Evolutionary conservation across 1,284 basidiomycete genomes (phyloP).

Genomic region (Sphaerobolus stellatus): DNA sequence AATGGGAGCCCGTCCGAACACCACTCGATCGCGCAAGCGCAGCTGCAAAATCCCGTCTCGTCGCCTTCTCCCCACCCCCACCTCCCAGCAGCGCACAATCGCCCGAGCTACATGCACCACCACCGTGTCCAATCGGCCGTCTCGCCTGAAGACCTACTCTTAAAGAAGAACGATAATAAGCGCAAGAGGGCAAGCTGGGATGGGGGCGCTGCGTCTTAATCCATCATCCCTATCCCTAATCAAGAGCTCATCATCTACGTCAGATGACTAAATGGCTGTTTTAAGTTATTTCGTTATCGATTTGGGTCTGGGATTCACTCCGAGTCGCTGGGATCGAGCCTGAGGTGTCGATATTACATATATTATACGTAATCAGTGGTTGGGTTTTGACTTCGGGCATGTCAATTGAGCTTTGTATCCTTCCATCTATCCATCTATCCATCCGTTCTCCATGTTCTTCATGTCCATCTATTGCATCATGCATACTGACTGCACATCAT

Average conservation of each 20-base stretch:
- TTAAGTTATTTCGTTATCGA: not conserved
- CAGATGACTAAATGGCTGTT: not conserved
- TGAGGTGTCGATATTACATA: too few species aligned
- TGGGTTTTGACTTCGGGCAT: too few species aligned
- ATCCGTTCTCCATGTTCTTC: too few species aligned
- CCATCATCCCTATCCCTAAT: not conserved
- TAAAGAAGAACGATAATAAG: conserved; percentile 59
- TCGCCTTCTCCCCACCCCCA: not conserved
- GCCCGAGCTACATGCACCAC: conserved; percentile 37
- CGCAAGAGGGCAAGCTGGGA: conserved; percentile 78
- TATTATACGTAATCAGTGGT: too few species aligned
- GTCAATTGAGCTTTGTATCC: too few species aligned
- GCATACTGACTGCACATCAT: too few species aligned
- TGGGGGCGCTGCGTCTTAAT: conserved; percentile 33
- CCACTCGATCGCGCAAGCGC: not conserved
- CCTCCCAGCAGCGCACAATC: not conserved
- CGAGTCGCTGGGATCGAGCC: not conserved
- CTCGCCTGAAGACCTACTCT: conserved; percentile 64
- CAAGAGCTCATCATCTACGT: not conserved
- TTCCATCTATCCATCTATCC: too few species aligned
- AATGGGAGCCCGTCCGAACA: not conserved
- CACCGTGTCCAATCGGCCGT: conserved; percentile 67
- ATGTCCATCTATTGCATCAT: too few species aligned
- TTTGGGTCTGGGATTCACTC: not conserved
- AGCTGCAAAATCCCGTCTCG: not conserved